Percentiles rank a stretch among this genome's conserved stretches.
Evolutionary conservation across 352 stramenopile genomes (phyloP).

Genomic region (Pythium guiyangense): DNA sequence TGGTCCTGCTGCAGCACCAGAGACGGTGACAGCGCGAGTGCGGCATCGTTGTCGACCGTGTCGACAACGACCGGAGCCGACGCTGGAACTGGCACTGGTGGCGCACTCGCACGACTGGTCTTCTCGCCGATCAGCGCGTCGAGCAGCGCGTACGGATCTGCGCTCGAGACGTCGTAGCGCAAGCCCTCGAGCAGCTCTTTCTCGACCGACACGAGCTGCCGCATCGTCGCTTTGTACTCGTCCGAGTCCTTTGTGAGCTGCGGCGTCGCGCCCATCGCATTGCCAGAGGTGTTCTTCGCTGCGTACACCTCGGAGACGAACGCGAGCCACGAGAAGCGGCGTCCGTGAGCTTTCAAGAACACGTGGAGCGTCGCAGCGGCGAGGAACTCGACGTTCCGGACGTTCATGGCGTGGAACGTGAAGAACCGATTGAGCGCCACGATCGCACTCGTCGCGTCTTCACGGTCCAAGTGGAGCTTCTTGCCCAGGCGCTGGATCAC

Average conservation of each 20-base stretch:
- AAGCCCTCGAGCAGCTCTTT: conserved; percentile 63
- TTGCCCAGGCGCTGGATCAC: conserved; percentile 63
- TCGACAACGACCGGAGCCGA: neutral
- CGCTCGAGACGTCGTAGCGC: conserved; percentile 66
- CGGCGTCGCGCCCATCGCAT: conserved; percentile 15
- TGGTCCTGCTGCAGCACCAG: neutral
- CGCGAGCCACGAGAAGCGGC: conserved; percentile 46
- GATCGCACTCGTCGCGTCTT: conserved; percentile 70
- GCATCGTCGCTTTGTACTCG: conserved; percentile 46
- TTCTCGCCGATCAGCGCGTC: conserved; percentile 55
- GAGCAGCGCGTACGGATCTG: conserved; percentile 68
- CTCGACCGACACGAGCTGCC: conserved; percentile 57
- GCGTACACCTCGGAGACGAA: conserved; percentile 77
- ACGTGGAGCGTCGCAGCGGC: conserved; percentile 69
- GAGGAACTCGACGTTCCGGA: conserved; percentile 54
- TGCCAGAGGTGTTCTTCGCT: conserved; percentile 31
- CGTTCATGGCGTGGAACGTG: conserved; percentile 67
- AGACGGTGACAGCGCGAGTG: neutral
- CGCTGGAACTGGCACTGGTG: neutral
- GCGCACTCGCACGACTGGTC: conserved; percentile 5
- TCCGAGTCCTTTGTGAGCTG: conserved; percentile 26
- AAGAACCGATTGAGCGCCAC: conserved; percentile 78
- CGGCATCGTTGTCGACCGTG: neutral
- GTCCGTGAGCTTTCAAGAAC: conserved; percentile 68
- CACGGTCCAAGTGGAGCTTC: conserved; percentile 51